Evolutionary conservation across 352 stramenopile species (phyloP).

Genomic region (Aphanomyces astaci): DNA sequence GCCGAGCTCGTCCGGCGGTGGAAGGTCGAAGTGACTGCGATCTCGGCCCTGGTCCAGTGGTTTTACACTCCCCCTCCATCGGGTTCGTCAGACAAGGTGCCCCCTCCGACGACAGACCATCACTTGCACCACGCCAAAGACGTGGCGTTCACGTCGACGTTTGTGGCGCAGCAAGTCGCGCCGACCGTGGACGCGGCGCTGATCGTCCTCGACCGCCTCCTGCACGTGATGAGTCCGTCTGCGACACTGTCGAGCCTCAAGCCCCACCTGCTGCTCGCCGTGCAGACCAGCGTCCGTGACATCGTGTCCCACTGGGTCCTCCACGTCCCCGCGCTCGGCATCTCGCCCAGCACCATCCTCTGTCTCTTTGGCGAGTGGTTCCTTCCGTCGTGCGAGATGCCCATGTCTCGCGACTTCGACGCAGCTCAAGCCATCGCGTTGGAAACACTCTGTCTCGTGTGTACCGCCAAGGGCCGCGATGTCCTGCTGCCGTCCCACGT

Average conservation of each 20-base stretch:
- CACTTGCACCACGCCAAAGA: background rate
- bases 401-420: conserved; percentile 57
- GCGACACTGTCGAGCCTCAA: conserved; percentile 53
- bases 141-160: background rate
- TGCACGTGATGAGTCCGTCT: conserved; percentile 65
- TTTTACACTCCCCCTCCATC: background rate
- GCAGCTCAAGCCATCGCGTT: conserved; percentile 72
- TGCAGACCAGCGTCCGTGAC: conserved; percentile 71
- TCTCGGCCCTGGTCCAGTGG: conserved; percentile 10
- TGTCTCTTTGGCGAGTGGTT: conserved; percentile 85
- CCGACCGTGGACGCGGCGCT: conserved; percentile 55
- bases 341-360: conserved; percentile 73
- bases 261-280: conserved; percentile 52
- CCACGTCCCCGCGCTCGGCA: conserved; percentile 38
- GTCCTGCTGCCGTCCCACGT: conserved; percentile 53
- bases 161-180: conserved; percentile 46
- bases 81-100: too few relatives aligned
- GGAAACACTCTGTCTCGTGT: conserved; percentile 71
- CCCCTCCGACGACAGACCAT: background rate
- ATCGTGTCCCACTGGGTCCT: conserved; percentile 76
- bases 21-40: conserved; percentile 54
- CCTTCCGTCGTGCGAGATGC: conserved; percentile 59
- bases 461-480: conserved; percentile 56
- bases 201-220: conserved; percentile 63
- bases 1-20: conserved; percentile 72